A percentile compares a stretch with the other conserved stretches of the same genome.
Evolutionary conservation across 257 asterid genomes (phyloP).

Genomic region (Scutellaria minor): DNA sequence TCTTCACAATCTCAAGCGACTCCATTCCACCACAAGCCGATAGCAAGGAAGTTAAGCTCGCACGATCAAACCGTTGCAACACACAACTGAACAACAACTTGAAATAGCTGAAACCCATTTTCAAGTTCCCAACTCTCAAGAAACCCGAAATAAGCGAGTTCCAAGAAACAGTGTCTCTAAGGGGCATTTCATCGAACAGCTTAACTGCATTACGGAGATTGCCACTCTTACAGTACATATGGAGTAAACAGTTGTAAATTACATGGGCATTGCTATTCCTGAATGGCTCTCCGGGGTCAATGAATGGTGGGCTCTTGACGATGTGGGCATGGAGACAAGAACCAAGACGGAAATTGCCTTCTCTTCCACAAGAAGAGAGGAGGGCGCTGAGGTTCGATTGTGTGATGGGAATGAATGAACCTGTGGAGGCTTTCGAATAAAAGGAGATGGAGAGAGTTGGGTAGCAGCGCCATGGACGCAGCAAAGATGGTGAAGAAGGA

Average conservation of each 20-base stretch:
- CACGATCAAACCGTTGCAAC: conserved; percentile 54
- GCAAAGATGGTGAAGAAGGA: conserved; percentile 27
- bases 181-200: conserved; percentile 78
- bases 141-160: conserved; percentile 83
- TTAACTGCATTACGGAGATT: conserved; percentile 49
- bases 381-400: conserved; percentile 49
- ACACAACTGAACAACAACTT: conserved; percentile 46
- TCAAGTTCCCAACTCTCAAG: conserved; percentile 47
- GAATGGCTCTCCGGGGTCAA: conserved; percentile 13
- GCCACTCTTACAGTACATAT: conserved; percentile 58
- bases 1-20: conserved; percentile 43
- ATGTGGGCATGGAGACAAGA: conserved; percentile 70
- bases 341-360: conserved; percentile 63
- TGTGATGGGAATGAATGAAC: conserved; percentile 30
- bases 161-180: conserved; percentile 77
- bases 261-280: conserved; percentile 24
- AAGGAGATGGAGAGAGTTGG: conserved; percentile 31
- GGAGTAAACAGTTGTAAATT: conserved; percentile 62
- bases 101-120: conserved; percentile 60
- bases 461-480: conserved; percentile 33
- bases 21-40: conserved; percentile 60
- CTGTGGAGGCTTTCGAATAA: conserved; percentile 30
- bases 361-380: conserved; percentile 56
- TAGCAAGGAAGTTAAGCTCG: conserved; percentile 66
- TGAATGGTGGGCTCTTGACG: conserved; percentile 55